These are phyloP conservation scores for Chromera velia DNA, from an alignment of 73 alveolate species.

Conservation along the genomic window DNA sequence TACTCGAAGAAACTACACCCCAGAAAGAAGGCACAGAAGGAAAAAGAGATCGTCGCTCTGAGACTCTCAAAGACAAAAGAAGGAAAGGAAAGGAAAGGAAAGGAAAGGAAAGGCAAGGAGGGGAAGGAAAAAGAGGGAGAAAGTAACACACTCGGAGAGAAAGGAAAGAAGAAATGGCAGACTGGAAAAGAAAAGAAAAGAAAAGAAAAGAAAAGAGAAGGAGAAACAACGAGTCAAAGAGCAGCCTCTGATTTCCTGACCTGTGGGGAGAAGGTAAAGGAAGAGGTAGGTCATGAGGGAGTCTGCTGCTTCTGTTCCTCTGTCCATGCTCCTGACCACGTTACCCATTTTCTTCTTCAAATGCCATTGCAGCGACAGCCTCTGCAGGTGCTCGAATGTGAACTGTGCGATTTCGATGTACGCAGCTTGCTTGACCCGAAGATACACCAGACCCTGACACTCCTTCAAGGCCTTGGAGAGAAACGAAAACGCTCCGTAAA, in stretches of 20 bases:
- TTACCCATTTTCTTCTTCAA: slow-evolving; percentile 37
- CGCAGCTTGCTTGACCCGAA: slow-evolving; percentile 45
- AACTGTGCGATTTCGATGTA: slow-evolving; percentile 30
- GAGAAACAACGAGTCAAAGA: neutral
- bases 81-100: too few species aligned
- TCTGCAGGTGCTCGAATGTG: slow-evolving; percentile 37
- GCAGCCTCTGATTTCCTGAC: neutral
- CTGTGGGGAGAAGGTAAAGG: slow-evolving; percentile 28
- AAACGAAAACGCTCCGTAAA: neutral
- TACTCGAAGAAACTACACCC: too few species aligned
- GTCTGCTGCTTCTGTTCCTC: slow-evolving; percentile 17
- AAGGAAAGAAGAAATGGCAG: too few species aligned
- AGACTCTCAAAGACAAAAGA: neutral
- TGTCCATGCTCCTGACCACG: slow-evolving; percentile 27
- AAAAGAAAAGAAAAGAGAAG: too few species aligned
- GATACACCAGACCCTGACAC: slow-evolving; percentile 27
- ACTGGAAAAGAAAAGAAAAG: neutral
- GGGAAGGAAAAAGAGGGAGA: too few species aligned
- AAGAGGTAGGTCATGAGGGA: slow-evolving; percentile 23
- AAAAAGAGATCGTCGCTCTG: neutral
- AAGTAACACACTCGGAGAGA: neutral
- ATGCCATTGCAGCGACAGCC: slow-evolving; percentile 34
- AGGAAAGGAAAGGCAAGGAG: too few species aligned
- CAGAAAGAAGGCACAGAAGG: too few species aligned
- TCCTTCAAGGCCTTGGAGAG: slow-evolving; percentile 3